Base-by-base conservation (phyloP, 352 stramenopile species). In the Phytopythium litorale region DNA sequence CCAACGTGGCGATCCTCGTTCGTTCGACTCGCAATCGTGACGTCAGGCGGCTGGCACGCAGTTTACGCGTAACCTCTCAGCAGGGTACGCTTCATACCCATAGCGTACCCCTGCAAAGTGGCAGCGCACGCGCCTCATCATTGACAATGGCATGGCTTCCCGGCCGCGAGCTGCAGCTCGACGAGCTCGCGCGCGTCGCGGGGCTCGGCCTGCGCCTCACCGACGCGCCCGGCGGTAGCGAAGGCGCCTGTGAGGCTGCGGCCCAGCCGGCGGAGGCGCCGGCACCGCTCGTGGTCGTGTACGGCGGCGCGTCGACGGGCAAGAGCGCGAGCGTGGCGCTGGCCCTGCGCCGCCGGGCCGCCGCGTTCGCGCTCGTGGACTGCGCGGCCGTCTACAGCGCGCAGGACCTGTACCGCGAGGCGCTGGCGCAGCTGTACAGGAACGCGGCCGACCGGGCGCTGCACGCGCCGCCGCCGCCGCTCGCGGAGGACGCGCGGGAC, bases 231-330 rank as follows among this genome's bases (percentile, higher is more conserved):
- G 12, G 7, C 35, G 7, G 35, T 6, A 40, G 8, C 35, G 7
- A 33, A 2, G 12, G 9, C 45, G 45, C 21, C n/a, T 30, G 28
- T 65, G 65, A 32, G 35, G 53, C 19, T 19, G 9, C 30, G 28
- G 13, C 4, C 23, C n/a, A 23, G 4, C 30, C 45, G 1, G 35
- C n/a, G 30, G 79, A 90, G 67, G 67, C 73, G 57, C 72, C 80
- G 48, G 60, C 72, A n/a, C 73, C 84, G 37, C 75, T 94, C 4
- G 66, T 90, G 30, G 68, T 94, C 5, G 71, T 92, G 1, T 90
- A 91, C 60, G 85, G 85, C 23, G 80, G 77, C 37, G 81, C 84
- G 30, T 91, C 83, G 13, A 87, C 81, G n/a, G 85, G 85, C 53
- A 94, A 94, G 64, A 90, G 78, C 52, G 53, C 77, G 54, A 73